Conservation (phyloP, 2,329 filamentous ascomycete species). For the Blastomyces emzantsi region DNA sequence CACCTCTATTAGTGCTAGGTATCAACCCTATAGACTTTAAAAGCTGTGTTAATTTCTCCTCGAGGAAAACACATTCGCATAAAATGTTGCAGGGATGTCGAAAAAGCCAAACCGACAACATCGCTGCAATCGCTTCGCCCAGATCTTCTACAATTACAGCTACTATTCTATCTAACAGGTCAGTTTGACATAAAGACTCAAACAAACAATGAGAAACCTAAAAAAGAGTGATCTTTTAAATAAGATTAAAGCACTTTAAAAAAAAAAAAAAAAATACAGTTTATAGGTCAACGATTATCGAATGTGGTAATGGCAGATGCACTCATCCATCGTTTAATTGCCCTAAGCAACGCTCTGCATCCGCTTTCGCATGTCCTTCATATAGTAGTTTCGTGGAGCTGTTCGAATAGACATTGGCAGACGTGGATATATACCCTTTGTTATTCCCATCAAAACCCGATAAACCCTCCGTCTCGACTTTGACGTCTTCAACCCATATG, state of each 20-base stretch:
- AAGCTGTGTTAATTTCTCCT: background rate
- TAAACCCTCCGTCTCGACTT: conserved; percentile 18
- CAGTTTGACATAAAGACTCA: background rate
- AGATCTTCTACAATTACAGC: background rate
- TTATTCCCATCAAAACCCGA: conserved; percentile 18
- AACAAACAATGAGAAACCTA: background rate
- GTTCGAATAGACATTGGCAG: conserved; percentile 22
- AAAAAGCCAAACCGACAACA: too few species aligned
- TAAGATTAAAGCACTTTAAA: background rate
- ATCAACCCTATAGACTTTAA: background rate
- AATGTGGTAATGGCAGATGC: background rate
- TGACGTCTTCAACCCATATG: conserved; percentile 22
- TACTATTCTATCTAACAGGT: background rate
- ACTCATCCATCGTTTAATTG: background rate
- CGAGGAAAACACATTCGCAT: background rate
- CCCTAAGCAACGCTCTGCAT: conserved; percentile 10
- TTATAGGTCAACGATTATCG: background rate
- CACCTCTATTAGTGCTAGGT: too few species aligned
- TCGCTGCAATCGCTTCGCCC: background rate
- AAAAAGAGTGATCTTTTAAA: background rate
- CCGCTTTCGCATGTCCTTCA: conserved; percentile 27
- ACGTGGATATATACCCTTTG: conserved; percentile 19
- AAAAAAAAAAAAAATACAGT: background rate
- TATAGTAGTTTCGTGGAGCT: conserved; percentile 23
- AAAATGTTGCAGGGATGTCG: background rate